Base-by-base conservation (phyloP, 805 yeast species). In the Candida cerambycidarum region DNA sequence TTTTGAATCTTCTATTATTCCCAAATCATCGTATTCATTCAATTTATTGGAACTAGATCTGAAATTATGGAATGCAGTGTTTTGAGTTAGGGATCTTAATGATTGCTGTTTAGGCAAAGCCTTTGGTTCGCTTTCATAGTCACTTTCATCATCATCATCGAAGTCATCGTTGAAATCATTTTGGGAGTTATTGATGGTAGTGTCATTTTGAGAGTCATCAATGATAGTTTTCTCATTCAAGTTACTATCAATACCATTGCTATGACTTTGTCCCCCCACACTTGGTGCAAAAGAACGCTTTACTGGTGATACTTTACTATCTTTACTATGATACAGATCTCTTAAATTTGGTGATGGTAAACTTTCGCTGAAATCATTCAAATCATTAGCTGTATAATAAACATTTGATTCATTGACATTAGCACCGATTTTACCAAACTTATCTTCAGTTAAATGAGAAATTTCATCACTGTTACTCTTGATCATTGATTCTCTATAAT, bases 31-130 rank as follows among this genome's bases (percentile, higher is more conserved):
- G 24, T 32, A 37, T 14, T 38, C 47, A 13, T 38, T 18, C 13
- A 31, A 18, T 24, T 38, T 40, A 8, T 37, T 25, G 9, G 43
- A 34, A 28, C 25, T 13, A 15, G 37, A 37, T 43, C 67, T 57
- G 32, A 67, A 64, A 28, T 61, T 63, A 46, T 54, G 63, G 52
- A 63, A 67, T 1, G 67, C 71, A 2, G 71, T 67, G 39, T 67
- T 67, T 32, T 61, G 59, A 1, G 59, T 61, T 41, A 67, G 55
- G 10, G 65, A 59, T 36, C 57, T 57, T 18, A 44, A 41, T 7
- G 59, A 47, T 12, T 55, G 46, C 36, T 55, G 50, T 35, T 54
- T 58, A 5, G 50, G 38, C 12, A 42, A 34, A 13, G 37, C 11
- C 11, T 42, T 45, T 17, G 38, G 38, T 23, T 44, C 50, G 31